Evolutionary conservation across 805 yeast genomes (phyloP), one percentile per base, ranked within the genome.

Genomic region (Metschnikowia amazonensis): DNA sequence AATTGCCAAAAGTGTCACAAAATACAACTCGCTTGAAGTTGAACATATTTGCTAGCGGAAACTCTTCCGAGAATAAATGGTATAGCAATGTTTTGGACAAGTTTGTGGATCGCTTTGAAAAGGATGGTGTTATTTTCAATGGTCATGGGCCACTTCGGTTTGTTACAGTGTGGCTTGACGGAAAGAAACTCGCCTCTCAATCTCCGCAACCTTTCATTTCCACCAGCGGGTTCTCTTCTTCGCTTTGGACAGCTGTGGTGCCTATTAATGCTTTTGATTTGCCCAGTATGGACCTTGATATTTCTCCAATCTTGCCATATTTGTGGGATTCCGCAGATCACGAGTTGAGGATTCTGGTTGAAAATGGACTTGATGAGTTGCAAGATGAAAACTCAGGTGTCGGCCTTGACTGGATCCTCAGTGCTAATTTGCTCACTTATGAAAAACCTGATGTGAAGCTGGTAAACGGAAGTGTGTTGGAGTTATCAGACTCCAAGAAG

Each of bases 51-150:
- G 79, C 84, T 10, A 78, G 86, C 16, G 96, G 94, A 2, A 86
- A 84, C 56, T 84, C 82, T 2, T 80, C 76, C 29, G 96, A 88
- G 63, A 96, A 89, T 60, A 85, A 86, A 56, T 88, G 95, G 95
- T 89, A 82, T 62, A 64, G 81, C 2, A 84, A 86, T 52, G 67
- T 72, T 9, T 48, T 83, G 35, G 86, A 81, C 53, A 59, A 67
- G 37, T 73, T 63, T 51, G 64, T 60, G n/a, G 59, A 68, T 33
- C 55, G 56, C n/a, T 80, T 79, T 50, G 58, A 53, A 1, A 50
- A 57, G 1, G 48, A 49, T 18, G 52, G 53, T 11, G 56, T 65
- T 18, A 57, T 56, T 4, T 67, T 77, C 14, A 58, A 63, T 10
- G 86, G 86, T 5, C 84, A 81, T 59, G 94, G 94, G 0, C 90